Evolutionary conservation across 768 basidiomycete genomes (phyloP).

Genomic region (Lentinula guzmanii): DNA sequence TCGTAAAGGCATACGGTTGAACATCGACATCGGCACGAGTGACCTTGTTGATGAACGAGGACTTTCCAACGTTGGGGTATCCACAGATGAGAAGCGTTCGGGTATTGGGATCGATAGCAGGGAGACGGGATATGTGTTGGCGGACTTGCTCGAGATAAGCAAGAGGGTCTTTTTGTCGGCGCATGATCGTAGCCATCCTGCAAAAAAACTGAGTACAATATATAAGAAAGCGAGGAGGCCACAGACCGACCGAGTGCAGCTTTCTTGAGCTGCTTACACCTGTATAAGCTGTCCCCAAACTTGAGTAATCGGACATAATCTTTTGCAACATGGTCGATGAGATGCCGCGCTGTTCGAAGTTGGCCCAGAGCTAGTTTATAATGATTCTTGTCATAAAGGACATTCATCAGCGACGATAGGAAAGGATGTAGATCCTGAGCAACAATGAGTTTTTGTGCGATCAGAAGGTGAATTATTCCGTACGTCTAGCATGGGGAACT

Average conservation of each 20-base stretch:
- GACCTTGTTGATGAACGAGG: conserved; percentile 99
- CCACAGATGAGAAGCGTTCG: conserved; percentile 97
- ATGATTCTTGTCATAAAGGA: conserved; percentile 99
- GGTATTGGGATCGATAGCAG: conserved; percentile 96
- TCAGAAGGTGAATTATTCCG: conserved; percentile 19
- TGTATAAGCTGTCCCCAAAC: conserved; percentile 95
- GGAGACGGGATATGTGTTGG: conserved; percentile 98
- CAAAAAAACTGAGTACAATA: conserved; percentile 3
- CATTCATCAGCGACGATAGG: conserved; percentile 92
- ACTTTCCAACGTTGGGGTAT: conserved; percentile 99
- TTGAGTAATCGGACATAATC: conserved; percentile 96
- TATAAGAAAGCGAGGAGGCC: not conserved
- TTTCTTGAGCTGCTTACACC: conserved; percentile 97
- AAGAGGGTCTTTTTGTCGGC: conserved; percentile 95
- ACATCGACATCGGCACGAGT: conserved; percentile 99
- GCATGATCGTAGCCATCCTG: conserved; percentile 99
- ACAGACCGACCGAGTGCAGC: conserved; percentile 94
- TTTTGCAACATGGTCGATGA: conserved; percentile 95
- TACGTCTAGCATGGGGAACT: conserved; percentile 97
- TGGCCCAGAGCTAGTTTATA: conserved; percentile 99
- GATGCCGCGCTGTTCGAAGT: conserved; percentile 89
- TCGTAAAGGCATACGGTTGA: conserved; percentile 99
- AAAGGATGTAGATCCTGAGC: conserved; percentile 89
- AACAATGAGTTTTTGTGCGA: not conserved
- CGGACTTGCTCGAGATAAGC: conserved; percentile 99